Evolutionary conservation across 805 yeast genomes (phyloP), one percentile per base, ranked within the genome.

Genomic region (Candida railenensis): DNA sequence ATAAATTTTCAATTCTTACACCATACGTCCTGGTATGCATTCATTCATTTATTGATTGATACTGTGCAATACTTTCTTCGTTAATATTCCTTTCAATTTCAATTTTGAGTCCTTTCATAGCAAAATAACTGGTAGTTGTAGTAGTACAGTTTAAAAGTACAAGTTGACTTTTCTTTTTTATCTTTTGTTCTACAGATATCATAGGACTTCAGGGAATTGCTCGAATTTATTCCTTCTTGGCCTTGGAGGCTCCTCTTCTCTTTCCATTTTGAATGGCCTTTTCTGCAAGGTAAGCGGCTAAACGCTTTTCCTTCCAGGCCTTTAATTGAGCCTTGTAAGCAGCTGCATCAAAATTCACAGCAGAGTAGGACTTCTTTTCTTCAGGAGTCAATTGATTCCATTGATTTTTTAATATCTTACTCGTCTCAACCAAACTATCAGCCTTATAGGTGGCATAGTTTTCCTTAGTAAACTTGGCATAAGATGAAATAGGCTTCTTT

Each of bases 271-370:
- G 9, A 11, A 8, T 7, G 5, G 9, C 18, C 22, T 20, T 36
- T 20, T 36, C 39, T 20, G 12, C 22, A 9, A 38, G 14, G 48
- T 56, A 61, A 25, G 55, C 55, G 34, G 50, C 44, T 22, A 66
- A 37, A 54, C 76, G 62, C 20, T 57, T 48, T 11, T 53, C 52
- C 34, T 54, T 58, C 77, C 77, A 71, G 1, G 47, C 48, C n/a
- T 57, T 53, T 42, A 60, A 55, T 18, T 52, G 57, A 39, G 48
- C 44, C 21, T 52, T 47, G 52, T 60, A 65, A 3, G 50, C 49
- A 2, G 53, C 56, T 49, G 53, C 50, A 9, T 47, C 62, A 22
- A 43, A 16, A 48, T n/a, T 53, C 5, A 25, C 50, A 11, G 60
- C 30, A 11, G 55, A 50, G 50, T 62, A 69, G 4, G 49, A 37